Conservation (phyloP, 1,284 basidiomycete species). For the Trametes polyzona region DNA sequence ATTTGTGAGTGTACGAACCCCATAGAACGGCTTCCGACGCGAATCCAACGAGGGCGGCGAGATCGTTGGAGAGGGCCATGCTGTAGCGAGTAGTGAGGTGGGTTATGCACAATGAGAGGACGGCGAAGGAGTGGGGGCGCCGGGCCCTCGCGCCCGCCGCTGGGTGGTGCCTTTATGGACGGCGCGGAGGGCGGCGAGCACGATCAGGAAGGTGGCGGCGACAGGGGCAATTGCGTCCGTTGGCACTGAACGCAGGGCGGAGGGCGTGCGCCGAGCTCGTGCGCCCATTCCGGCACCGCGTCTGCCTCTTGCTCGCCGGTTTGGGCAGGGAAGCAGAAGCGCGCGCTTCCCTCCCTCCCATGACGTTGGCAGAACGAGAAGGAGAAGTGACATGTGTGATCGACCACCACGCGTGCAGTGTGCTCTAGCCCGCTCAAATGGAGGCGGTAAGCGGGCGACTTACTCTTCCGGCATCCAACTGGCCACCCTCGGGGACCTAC, state of each 20-base stretch:
- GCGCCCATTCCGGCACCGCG: not conserved
- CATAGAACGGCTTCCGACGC: slow-evolving; percentile 38
- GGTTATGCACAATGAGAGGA: not conserved
- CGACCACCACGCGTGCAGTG: too few relatives aligned
- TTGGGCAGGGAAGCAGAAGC: not conserved
- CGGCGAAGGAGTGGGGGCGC: not conserved
- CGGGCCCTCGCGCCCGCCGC: not conserved
- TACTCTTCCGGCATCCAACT: too few relatives aligned
- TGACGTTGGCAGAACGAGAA: not conserved
- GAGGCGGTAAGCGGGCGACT: too few relatives aligned
- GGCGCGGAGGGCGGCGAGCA: not conserved
- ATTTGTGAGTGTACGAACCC: slow-evolving; percentile 18
- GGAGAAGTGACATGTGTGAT: too few relatives aligned
- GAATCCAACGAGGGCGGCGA: slow-evolving; percentile 40
- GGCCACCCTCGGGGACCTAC: too few relatives aligned
- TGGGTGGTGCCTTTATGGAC: not conserved
- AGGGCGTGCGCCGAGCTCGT: not conserved
- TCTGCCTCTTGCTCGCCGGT: not conserved
- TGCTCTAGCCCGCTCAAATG: too few relatives aligned
- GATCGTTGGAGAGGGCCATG: slow-evolving; percentile 23
- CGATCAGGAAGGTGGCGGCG: not conserved
- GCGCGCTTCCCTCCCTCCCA: not conserved
- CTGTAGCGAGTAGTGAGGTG: not conserved
- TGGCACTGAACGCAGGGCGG: not conserved
- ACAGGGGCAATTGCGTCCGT: not conserved